Percentiles rank a stretch among this genome's conserved stretches.
phyloP scores from a whole-genome alignment of 352 stramenopile genomes.

The Phytopythium aichiense region DNA sequence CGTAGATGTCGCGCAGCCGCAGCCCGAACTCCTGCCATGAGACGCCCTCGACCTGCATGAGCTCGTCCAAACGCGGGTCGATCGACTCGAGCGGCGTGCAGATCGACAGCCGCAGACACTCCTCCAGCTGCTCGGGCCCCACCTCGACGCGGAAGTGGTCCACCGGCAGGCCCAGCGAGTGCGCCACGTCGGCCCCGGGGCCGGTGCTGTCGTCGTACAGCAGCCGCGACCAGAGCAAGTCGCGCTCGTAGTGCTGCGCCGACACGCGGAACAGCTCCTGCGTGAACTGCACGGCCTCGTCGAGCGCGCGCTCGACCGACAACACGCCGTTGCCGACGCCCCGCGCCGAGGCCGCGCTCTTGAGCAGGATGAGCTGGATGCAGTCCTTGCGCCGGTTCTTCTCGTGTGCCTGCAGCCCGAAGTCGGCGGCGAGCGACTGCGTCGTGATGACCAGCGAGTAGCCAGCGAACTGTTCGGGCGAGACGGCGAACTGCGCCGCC shows the following conservation, averaged over 20 bases:
- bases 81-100: conserved; percentile 75
- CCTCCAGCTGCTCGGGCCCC: conserved; percentile 76
- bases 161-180: conserved; percentile 40
- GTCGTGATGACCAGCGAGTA: conserved; percentile 82
- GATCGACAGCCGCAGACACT: conserved; percentile 76
- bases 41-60: conserved; percentile 62
- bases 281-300: conserved; percentile 73
- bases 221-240: conserved; percentile 82
- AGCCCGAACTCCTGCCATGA: conserved; percentile 77
- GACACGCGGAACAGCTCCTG: conserved; percentile 78
- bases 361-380: conserved; percentile 67
- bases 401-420: conserved; percentile 24
- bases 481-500: conserved; percentile 14
- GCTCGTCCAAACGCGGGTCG: conserved; percentile 66
- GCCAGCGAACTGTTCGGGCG: conserved; percentile 22
- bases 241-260: conserved; percentile 78
- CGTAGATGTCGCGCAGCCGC: conserved; percentile 72
- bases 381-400: conserved; percentile 59
- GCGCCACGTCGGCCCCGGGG: conserved; percentile 44
- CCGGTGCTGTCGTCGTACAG: conserved; percentile 63
- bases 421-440: conserved; percentile 38
- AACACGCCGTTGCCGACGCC: conserved; percentile 51
- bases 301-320: conserved; percentile 54
- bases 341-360: conserved; percentile 28
- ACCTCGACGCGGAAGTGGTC: conserved; percentile 73